Percentiles rank a stretch among this genome's conserved stretches.
Evolutionary conservation across 805 yeast genomes (phyloP).

Genomic region (Torulaspora microellipsoides): DNA sequence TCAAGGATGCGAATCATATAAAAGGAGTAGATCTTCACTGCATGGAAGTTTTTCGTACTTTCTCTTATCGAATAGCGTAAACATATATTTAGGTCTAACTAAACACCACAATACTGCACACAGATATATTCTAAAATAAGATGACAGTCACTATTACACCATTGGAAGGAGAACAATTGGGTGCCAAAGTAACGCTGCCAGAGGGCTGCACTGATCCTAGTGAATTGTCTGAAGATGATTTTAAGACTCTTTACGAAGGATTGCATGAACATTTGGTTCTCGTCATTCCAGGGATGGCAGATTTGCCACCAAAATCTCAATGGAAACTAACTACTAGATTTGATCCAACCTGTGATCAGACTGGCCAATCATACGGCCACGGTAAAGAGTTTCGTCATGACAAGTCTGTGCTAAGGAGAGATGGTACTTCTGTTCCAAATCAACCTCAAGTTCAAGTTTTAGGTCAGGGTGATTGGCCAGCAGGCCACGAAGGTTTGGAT

Average conservation of each 20-base stretch:
- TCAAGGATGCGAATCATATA: no score
- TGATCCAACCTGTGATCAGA: slow-evolving; percentile 57
- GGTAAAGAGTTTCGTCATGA: slow-evolving; percentile 69
- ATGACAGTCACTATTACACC: slow-evolving; percentile 22
- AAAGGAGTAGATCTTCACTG: no score
- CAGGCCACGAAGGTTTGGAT: slow-evolving; percentile 54
- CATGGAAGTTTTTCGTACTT: no score
- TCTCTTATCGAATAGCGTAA: neutral
- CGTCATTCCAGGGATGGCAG: slow-evolving; percentile 67
- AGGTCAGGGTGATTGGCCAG: slow-evolving; percentile 72
- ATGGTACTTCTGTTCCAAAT: slow-evolving; percentile 71
- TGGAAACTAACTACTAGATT: slow-evolving; percentile 69
- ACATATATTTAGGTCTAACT: neutral
- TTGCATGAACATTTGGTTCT: slow-evolving; percentile 65
- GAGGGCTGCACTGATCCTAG: slow-evolving; percentile 70
- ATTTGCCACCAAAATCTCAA: slow-evolving; percentile 69
- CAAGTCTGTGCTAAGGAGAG: slow-evolving; percentile 68
- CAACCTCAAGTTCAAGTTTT: slow-evolving; percentile 90
- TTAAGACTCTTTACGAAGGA: slow-evolving; percentile 55
- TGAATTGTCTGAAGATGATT: slow-evolving; percentile 58
- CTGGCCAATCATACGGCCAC: slow-evolving; percentile 72
- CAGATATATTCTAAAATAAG: neutral
- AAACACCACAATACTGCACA: neutral
- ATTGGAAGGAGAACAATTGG: slow-evolving; percentile 44
- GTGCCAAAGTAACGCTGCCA: slow-evolving; percentile 66